A percentile compares a stretch with the other conserved stretches of the same genome.
Conservation (phyloP, 2,329 filamentous ascomycete genomes). For the Xylariales sp. region DNA sequence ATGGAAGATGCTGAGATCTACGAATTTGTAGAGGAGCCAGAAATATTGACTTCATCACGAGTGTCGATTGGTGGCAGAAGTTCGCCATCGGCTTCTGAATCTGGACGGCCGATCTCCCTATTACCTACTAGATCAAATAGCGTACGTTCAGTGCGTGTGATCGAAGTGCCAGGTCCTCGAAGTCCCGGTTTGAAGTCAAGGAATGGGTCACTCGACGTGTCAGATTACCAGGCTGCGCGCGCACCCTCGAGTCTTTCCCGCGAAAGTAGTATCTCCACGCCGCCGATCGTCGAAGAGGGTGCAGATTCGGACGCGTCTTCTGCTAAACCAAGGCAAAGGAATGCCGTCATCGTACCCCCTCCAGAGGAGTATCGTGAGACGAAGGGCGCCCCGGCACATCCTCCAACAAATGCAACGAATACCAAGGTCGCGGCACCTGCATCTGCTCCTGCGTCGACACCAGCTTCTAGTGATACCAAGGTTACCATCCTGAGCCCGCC, state of each 20-base stretch:
- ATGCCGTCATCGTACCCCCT: conserved; percentile 1
- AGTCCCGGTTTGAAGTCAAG: conserved; percentile 45
- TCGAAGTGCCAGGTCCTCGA: conserved; percentile 50
- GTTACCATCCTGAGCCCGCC: conserved; percentile 16
- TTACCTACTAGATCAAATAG: conserved; percentile 41
- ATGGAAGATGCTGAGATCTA: conserved; percentile 39
- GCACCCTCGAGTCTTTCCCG: conserved; percentile 31
- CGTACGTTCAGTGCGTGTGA: conserved; percentile 52
- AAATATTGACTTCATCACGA: conserved; percentile 52
- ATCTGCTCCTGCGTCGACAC: conserved; percentile 8
- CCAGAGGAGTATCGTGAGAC: not conserved
- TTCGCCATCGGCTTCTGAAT: conserved; percentile 45
- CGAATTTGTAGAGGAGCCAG: conserved; percentile 54
- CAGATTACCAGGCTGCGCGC: conserved; percentile 31
- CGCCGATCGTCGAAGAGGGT: conserved; percentile 37
- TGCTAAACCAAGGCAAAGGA: conserved; percentile 14
- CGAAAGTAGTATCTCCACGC: conserved; percentile 35
- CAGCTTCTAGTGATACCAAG: conserved; percentile 11
- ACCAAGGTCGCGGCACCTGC: conserved; percentile 4
- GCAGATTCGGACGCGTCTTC: conserved; percentile 12
- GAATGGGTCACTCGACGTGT: conserved; percentile 42
- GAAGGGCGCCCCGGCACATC: not conserved
- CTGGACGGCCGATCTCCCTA: conserved; percentile 33
- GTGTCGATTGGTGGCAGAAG: conserved; percentile 50
- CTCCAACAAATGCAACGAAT: not conserved